These are phyloP conservation scores for Pulchroboletus neoregius DNA, from an alignment of 1,284 basidiomycete genomes.

Conservation along the genomic window DNA sequence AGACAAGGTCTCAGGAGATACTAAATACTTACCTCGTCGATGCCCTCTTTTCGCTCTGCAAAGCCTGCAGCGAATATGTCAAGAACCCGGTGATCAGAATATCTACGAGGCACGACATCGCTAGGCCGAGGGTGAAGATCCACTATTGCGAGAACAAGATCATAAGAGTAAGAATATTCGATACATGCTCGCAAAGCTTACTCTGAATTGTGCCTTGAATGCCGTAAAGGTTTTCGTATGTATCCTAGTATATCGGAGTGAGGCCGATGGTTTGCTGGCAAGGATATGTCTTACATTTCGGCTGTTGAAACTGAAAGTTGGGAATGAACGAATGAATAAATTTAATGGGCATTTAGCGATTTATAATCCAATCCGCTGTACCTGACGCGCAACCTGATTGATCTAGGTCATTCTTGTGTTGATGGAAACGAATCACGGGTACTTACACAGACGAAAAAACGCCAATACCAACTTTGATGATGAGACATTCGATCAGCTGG, in stretches of 20 bases:
- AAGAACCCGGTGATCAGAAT: constrained; percentile 45
- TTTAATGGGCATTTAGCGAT: neutral
- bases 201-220: constrained; percentile 28
- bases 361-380: constrained; percentile 6
- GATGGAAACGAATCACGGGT: constrained; percentile 22
- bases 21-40: constrained; percentile 18
- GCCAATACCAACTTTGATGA: constrained; percentile 26
- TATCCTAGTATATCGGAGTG: constrained; percentile 22
- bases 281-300: constrained; percentile 35
- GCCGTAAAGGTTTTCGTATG: constrained; percentile 17
- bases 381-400: constrained; percentile 29
- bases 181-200: constrained; percentile 9
- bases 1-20: neutral
- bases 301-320: constrained; percentile 33
- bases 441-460: constrained; percentile 33
- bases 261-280: neutral
- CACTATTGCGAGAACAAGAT: constrained; percentile 32
- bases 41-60: constrained; percentile 37
- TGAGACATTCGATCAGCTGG: neutral
- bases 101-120: constrained; percentile 46
- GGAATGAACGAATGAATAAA: neutral
- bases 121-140: constrained; percentile 50
- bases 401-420: neutral
- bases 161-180: neutral
- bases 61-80: constrained; percentile 40